phyloP scores from a whole-genome alignment of 208 protist species.

The Polymyxa betae region DNA sequence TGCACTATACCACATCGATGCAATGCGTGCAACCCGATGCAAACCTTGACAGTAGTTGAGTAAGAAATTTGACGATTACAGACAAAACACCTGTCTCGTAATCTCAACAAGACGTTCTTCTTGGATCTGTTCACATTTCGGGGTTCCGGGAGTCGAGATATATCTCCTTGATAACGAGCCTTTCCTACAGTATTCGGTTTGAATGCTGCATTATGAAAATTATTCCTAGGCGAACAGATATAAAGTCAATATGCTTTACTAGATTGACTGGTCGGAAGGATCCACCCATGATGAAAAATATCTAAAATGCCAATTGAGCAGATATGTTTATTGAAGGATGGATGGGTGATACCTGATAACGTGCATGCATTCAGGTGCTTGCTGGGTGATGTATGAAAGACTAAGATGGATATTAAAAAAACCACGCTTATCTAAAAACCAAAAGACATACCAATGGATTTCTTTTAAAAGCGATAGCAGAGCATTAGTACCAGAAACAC shows the following conservation, averaged over 20 bases:
- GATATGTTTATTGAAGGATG: not conserved
- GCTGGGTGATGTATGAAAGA: not conserved
- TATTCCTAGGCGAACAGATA: not conserved
- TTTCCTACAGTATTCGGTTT: constrained; percentile 10
- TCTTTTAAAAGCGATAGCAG: not conserved
- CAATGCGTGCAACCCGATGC: constrained; percentile 11
- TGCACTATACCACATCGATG: not conserved
- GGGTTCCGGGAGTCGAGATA: not conserved
- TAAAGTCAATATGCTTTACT: not conserved
- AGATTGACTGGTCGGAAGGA: not conserved
- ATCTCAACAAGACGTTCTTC: not conserved
- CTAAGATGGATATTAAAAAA: not conserved
- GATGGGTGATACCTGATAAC: not conserved
- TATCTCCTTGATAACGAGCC: not conserved
- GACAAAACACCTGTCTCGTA: not conserved
- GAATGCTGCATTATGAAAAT: not conserved
- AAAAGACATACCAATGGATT: not conserved
- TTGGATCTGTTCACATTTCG: not conserved
- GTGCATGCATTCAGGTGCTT: not conserved
- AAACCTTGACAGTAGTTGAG: not conserved
- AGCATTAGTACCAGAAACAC: not conserved
- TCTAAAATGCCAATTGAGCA: not conserved
- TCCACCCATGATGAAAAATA: constrained; percentile 44
- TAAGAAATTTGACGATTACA: not conserved
- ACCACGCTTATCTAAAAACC: not conserved